A percentile compares a stretch with the other conserved stretches of the same genome.
Conservation (phyloP, 345 rosid genomes). For the Pistacia atlantica region DNA sequence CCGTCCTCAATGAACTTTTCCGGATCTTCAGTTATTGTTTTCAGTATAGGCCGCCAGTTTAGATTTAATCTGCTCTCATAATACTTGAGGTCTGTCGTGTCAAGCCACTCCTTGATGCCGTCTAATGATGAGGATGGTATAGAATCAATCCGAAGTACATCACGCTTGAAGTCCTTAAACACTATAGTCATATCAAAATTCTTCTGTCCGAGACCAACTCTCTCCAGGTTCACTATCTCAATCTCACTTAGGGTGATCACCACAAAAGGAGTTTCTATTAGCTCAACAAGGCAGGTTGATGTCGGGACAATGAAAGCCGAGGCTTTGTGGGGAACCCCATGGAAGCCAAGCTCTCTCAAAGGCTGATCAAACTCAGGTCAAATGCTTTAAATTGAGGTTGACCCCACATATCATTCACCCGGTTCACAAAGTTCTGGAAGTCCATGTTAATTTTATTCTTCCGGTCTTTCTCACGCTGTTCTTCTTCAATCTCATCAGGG, state of each 20-base stretch:
- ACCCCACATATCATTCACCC: constrained; percentile 55
- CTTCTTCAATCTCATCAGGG: constrained; percentile 66
- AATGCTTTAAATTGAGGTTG: constrained; percentile 47
- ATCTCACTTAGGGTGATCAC: constrained; percentile 55
- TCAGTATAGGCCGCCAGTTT: constrained; percentile 54
- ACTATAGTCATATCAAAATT: constrained; percentile 59
- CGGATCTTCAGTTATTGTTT: constrained; percentile 55
- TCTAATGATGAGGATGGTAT: constrained; percentile 55
- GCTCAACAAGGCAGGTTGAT: constrained; percentile 53
- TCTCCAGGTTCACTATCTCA: constrained; percentile 59
- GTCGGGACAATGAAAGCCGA: constrained; percentile 57
- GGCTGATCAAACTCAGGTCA: constrained; percentile 67
- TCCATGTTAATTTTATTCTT: constrained; percentile 51
- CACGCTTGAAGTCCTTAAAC: constrained; percentile 61
- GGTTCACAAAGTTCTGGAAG: constrained; percentile 49
- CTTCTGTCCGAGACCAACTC: constrained; percentile 59
- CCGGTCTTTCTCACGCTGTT: constrained; percentile 49
- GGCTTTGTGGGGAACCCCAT: constrained; percentile 56
- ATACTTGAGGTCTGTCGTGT: constrained; percentile 55
- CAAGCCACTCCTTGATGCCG: constrained; percentile 55
- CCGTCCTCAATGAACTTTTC: constrained; percentile 51
- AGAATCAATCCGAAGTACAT: constrained; percentile 54
- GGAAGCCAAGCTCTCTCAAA: constrained; percentile 54
- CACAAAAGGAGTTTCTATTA: constrained; percentile 46
- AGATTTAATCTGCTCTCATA: constrained; percentile 56